Evolutionary conservation across 108 stramenopile genomes (phyloP), one percentile per base, ranked within the genome.

Genomic region (Fragilaria crotonensis): DNA sequence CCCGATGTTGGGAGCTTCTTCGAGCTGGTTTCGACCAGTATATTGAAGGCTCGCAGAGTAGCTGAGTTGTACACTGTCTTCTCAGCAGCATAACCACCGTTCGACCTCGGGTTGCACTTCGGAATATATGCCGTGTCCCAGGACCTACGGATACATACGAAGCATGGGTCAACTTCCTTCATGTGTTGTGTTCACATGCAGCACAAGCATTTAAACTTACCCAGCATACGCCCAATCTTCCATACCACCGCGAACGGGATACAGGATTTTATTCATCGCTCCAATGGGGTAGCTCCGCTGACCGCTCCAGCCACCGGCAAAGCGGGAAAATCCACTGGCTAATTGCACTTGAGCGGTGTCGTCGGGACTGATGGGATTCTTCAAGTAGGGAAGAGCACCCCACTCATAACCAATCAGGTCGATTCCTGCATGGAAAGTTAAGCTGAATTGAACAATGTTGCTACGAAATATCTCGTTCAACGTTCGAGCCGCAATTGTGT

Each of bases 351-450:
- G 83, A 5, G 82, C 80, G 17, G 49, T 3, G 20, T 71, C 72
- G 59, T 89, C 84, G 0, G 88, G 88, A 20, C 71, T 60, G 5
- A 63, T 45, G 5, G 68, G 48, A 31, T 66, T 63, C 22, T 54
- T 31, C n/a, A 60, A 66, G 0, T 71, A 62, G 11, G 70, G 71
- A 41, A 41, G 14, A 14, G 83, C 65, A 27, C 95, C 95, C 95
- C 95, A 96, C 63, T 96, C 95, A 70, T 94, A 96, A 4, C 78
- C 85, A 45, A 96, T 78, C 36, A 81, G 80, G 57, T 84, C 87
- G 88, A 94, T 94, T 23, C 95, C 95, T 7, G 82, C 95, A 78
- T 96, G 95, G 48, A 90, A 95, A 1, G 95, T 96, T 5, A 96
- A 36, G 17, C 78, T 79, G 22, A 91, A 64, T 51, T 91, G 90